These are phyloP conservation scores for Silene latifolia DNA, from an alignment of 148 eudicot genomes.

Conservation along the genomic window DNA sequence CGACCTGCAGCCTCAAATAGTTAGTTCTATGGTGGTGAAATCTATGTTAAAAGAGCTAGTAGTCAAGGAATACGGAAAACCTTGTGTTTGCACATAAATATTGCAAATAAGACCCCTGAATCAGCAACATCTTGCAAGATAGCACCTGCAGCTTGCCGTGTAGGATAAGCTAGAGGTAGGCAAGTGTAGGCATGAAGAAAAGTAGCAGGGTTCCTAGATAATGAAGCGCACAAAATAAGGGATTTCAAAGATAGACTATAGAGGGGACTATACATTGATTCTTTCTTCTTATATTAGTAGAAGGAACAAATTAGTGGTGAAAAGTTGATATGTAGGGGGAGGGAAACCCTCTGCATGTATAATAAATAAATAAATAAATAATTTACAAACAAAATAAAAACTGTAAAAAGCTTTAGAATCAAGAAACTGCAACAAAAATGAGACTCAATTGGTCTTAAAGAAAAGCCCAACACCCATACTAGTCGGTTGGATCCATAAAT, in stretches of 20 bases:
- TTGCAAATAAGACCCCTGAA: conserved; percentile 93
- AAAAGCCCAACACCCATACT: no score
- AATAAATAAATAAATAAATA: neutral
- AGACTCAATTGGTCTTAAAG: neutral
- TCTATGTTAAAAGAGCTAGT: neutral
- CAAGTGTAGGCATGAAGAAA: conserved; percentile 98
- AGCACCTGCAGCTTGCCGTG: conserved; percentile 92
- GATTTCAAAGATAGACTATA: neutral
- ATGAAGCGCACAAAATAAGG: conserved; percentile 6
- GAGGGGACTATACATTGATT: neutral
- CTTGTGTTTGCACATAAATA: conserved; percentile 93
- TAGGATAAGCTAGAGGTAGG: conserved; percentile 90
- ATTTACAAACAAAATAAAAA: neutral
- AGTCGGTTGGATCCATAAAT: neutral
- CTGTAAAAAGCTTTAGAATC: neutral
- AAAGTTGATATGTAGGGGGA: neutral
- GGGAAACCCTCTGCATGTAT: neutral
- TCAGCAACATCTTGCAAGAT: conserved; percentile 93
- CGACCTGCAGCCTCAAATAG: conserved; percentile 55
- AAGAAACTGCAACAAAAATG: neutral
- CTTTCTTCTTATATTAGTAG: neutral
- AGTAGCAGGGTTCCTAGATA: conserved; percentile 89
- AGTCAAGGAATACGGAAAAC: conserved; percentile 28
- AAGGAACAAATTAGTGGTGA: neutral
- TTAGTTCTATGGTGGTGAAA: conserved; percentile 10